Evolutionary conservation across 495 filamentous ascomycete species (phyloP).

Genomic region (Clohesyomyces aquaticus): DNA sequence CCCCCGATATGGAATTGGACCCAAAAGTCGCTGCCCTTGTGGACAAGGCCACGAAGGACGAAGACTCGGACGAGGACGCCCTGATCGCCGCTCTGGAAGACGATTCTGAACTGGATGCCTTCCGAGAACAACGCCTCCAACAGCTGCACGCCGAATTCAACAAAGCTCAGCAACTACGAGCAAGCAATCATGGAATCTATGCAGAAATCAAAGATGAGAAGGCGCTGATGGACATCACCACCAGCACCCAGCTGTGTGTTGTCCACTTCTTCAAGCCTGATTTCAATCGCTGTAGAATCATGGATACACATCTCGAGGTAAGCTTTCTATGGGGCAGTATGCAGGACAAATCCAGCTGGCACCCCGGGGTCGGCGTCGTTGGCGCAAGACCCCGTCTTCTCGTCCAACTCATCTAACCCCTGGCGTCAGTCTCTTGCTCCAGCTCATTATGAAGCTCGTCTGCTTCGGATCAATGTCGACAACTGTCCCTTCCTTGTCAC

Average conservation of each 20-base stretch:
- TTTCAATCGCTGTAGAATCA: slow-evolving; percentile 71
- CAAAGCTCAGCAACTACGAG: slow-evolving; percentile 50
- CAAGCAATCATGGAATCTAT: slow-evolving; percentile 54
- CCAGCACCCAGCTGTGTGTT: slow-evolving; percentile 63
- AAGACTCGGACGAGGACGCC: slow-evolving; percentile 65
- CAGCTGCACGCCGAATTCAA: slow-evolving; percentile 69
- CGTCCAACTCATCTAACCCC: slow-evolving; percentile 8
- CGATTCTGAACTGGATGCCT: slow-evolving; percentile 59
- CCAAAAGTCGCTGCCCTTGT: slow-evolving; percentile 54
- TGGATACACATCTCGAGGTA: slow-evolving; percentile 66
- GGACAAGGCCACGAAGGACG: slow-evolving; percentile 42
- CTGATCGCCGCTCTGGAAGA: slow-evolving; percentile 71
- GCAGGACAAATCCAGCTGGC: too few species aligned
- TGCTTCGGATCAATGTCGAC: slow-evolving; percentile 70
- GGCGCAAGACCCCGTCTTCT: too few species aligned
- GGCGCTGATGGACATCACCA: slow-evolving; percentile 69
- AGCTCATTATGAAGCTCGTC: slow-evolving; percentile 69
- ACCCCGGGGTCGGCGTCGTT: too few species aligned
- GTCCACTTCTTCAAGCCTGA: slow-evolving; percentile 79
- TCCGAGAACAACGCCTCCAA: slow-evolving; percentile 71
- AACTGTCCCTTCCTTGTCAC: slow-evolving; percentile 74
- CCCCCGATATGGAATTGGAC: slow-evolving; percentile 46
- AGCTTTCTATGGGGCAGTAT: too few species aligned
- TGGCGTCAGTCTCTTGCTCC: slow-evolving; percentile 54
- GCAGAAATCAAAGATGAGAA: slow-evolving; percentile 67